Percentiles rank a stretch among this genome's conserved stretches.
phyloP scores from a whole-genome alignment of 768 basidiomycete species.

The Tylopilus rubrobrunneus region DNA sequence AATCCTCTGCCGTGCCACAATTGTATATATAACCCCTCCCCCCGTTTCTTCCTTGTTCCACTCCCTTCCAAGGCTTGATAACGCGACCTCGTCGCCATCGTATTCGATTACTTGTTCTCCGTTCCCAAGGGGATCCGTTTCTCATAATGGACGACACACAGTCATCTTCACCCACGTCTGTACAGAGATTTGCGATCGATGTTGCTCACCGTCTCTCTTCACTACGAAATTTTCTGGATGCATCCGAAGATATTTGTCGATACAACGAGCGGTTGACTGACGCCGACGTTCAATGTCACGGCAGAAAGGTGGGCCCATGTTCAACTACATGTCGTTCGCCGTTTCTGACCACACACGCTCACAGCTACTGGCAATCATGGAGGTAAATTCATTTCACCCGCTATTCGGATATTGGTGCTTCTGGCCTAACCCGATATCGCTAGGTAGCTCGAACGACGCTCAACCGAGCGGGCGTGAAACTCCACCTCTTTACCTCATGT shows the following conservation, averaged over 20 bases:
- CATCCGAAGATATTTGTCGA: slow-evolving; percentile 24
- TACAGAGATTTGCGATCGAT: slow-evolving; percentile 29
- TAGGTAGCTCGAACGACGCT: slow-evolving; percentile 50
- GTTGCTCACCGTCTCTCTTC: slow-evolving; percentile 29
- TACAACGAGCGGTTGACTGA: slow-evolving; percentile 17
- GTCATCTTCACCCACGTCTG: slow-evolving; percentile 12
- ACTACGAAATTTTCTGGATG: slow-evolving; percentile 27
- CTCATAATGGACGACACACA: slow-evolving; percentile 13
- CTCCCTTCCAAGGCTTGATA: slow-evolving; percentile 9
- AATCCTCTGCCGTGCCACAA: slow-evolving; percentile 25
- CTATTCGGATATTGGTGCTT: not conserved
- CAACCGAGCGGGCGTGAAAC: slow-evolving; percentile 36
- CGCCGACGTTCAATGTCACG: slow-evolving; percentile 20
- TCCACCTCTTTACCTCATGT: slow-evolving; percentile 47
- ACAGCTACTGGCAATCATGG: slow-evolving; percentile 47
- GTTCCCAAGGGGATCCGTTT: slow-evolving; percentile 17
- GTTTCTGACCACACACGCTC: slow-evolving; percentile 5
- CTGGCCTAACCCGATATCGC: not conserved
- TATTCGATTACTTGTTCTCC: slow-evolving; percentile 11
- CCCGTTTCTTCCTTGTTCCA: slow-evolving; percentile 6
- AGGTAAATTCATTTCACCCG: slow-evolving; percentile 38
- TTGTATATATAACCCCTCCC: slow-evolving; percentile 23
- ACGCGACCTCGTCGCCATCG: not conserved
- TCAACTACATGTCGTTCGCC: not conserved
- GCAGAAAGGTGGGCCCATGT: slow-evolving; percentile 23